Evolutionary conservation across 2,329 filamentous ascomycete species (phyloP).

Genomic region (Venturia asperata): DNA sequence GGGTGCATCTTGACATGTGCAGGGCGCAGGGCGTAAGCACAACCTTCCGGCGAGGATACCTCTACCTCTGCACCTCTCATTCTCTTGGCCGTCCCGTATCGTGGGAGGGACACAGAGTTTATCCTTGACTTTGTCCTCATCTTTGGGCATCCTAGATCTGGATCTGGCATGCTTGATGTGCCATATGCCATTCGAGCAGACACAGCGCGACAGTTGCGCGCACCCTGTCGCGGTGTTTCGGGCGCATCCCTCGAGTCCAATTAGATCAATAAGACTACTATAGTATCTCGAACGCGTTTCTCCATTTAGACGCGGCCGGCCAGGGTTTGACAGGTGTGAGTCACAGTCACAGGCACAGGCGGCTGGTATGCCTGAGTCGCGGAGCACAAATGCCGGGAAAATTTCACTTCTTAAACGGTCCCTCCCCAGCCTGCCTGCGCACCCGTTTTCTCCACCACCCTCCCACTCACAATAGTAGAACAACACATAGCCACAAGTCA

Average conservation of each 20-base stretch:
- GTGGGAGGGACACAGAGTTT: no score
- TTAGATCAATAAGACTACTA: neutral
- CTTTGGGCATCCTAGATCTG: no score
- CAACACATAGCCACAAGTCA: neutral
- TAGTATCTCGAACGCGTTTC: neutral
- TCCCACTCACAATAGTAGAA: neutral
- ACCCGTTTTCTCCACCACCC: neutral
- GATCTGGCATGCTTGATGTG: no score
- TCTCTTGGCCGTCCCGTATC: no score
- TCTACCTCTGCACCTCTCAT: no score
- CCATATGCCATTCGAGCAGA: no score
- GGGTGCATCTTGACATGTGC: neutral
- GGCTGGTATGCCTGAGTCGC: neutral
- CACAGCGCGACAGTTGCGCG: no score
- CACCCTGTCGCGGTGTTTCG: neutral
- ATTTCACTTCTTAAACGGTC: neutral
- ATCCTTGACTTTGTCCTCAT: no score
- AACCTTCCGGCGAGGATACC: neutral
- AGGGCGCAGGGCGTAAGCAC: neutral
- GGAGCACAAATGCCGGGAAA: neutral
- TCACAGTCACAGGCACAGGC: neutral
- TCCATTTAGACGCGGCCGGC: neutral
- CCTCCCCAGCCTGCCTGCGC: neutral
- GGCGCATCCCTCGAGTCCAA: neutral
- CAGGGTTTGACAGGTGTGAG: neutral